Evolutionary conservation across 75 land plant species (phyloP), one percentile per base, ranked within the genome.

Genomic region (Ceratopteris richardii): DNA sequence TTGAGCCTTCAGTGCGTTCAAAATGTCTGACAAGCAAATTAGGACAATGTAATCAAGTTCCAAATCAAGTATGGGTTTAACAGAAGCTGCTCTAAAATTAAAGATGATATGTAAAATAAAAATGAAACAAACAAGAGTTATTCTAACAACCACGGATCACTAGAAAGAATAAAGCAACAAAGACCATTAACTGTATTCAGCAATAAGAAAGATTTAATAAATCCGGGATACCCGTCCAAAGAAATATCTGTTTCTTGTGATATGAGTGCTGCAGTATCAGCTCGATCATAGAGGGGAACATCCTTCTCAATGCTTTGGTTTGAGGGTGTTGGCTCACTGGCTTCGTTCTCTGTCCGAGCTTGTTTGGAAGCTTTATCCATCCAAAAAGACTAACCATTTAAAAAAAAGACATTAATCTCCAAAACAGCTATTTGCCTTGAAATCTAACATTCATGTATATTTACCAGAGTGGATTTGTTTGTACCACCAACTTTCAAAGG

Each of bases 241-340:
- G 62, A 42, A 18, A 31, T 29, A 17, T 53, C 54, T 48, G 53
- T 73, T 52, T 77, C 75, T 19, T 31, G 58, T 44, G 79, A 66
- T 54, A 66, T 52, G 58, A 73, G 67, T 37, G 65, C 66, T 26
- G 59, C 48, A 24, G 72, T 44, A 56, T 41, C 81, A 51, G 66
- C 96, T 41, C 96, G 92, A 73, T 90, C 96, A 69, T 90, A 90
- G 29, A 83, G 62, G 14, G 96, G 96, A 20, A 83, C 82, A 29
- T 61, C 57, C 9, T 52, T 64, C 48, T 66, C 60, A 50, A 67
- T 74, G 17, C 41, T 31, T 23, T 65, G 70, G 53, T 65, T 68
- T 29, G 29, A 24, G 16, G 53, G 40, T 43, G 54, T n/a, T 16
- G 18, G 16, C 16, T 52, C 39, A 51, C 60, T 67, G 25, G 42